Evolutionary conservation across 257 asterid genomes (phyloP).

Genomic region (Capsicum baccatum): DNA sequence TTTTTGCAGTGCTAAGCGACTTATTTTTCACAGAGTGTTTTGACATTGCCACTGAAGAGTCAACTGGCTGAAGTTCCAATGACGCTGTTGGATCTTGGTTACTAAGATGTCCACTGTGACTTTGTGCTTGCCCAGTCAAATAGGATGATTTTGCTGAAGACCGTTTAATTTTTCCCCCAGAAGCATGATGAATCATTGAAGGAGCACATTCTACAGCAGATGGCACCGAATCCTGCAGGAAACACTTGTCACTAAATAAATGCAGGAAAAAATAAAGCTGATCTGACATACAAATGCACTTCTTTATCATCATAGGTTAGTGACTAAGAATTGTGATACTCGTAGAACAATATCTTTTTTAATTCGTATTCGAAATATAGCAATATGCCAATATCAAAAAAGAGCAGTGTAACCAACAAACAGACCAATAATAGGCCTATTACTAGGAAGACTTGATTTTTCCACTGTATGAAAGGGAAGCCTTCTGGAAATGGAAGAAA

Average conservation of each 20-base stretch:
- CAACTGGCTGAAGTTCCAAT: slow-evolving; percentile 64
- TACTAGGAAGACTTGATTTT: neutral
- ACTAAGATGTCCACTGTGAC: slow-evolving; percentile 35
- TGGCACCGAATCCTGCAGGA: slow-evolving; percentile 63
- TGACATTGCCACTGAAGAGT: slow-evolving; percentile 68
- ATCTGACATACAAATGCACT: slow-evolving; percentile 30
- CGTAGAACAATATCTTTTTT: neutral
- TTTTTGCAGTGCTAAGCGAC: slow-evolving; percentile 43
- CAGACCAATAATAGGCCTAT: neutral
- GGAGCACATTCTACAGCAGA: slow-evolving; percentile 47
- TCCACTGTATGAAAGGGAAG: neutral
- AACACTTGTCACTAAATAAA: neutral
- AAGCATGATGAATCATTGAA: slow-evolving; percentile 46
- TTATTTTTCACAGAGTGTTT: slow-evolving; percentile 50
- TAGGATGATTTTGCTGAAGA: slow-evolving; percentile 52
- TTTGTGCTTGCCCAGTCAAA: slow-evolving; percentile 46
- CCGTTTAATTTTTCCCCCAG: slow-evolving; percentile 91
- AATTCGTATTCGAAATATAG: neutral
- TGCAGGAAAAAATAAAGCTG: neutral
- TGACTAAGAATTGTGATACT: neutral
- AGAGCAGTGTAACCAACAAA: neutral
- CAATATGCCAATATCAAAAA: neutral
- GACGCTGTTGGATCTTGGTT: slow-evolving; percentile 43
- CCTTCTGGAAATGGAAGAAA: neutral
- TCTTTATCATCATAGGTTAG: slow-evolving; percentile 1